Evolutionary conservation across 306 rosid genomes (phyloP), one percentile per base, ranked within the genome.

Genomic region (Fragaria iinumae): DNA sequence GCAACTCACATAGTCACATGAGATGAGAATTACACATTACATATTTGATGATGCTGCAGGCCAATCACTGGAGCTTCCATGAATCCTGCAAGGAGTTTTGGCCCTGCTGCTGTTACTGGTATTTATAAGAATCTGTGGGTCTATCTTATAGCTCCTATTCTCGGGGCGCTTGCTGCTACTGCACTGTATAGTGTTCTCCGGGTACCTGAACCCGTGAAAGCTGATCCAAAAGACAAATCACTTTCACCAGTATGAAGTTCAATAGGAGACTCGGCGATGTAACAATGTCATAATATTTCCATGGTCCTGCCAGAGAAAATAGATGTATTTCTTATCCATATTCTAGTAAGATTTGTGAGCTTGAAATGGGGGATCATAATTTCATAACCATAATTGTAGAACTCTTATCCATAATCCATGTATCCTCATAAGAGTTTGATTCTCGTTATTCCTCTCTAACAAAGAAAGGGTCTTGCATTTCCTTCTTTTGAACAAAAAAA

Each of bases 11-110:
- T 43, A 44, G 48, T 10, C 13, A 44, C 64, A 53, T 20, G 60
- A 52, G 25, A 56, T 21, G 63, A 53, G 11, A 20, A 55, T 25
- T 23, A 20, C 59, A 17, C 23, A 52, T 52, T 52, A 49, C 21
- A 72, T 39, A 60, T 9, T 60, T 56, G 78, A 74, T 53, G 36
- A 59, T 59, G 74, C 7, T 69, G 78, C 86, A 85, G 88, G 82
- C 86, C 87, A 11, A 81, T 83, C 64, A 87, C 81, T 23, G 85
- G 85, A 75, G 93, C 89, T 57, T 85, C 86, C 10, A 80, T 85
- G 96, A 88, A 86, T 66, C 88, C 89, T 32, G 90, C 87, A 18
- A 84, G 92, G 88, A 90, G 89, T 85, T 69, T 81, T 7, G 87
- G 87, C 63, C 89, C 85, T 32, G 89, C 87, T 13, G 47, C 83